These are phyloP conservation scores for Ilex asprella DNA, from an alignment of 257 asterid genomes.

Conservation along the genomic window DNA sequence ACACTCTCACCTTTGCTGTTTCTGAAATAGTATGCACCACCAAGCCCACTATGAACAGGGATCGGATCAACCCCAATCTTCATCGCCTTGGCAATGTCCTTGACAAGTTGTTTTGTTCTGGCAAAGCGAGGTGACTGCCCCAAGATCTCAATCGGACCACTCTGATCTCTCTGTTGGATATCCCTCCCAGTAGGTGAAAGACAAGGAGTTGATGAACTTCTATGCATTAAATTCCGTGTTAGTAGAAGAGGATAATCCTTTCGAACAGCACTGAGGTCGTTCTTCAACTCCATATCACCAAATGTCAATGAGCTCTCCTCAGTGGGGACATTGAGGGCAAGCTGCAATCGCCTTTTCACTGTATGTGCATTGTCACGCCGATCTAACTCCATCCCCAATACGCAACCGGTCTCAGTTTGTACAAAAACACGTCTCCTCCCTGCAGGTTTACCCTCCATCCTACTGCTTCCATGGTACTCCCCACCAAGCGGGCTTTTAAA, in stretches of 20 bases:
- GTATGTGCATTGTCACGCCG: neutral
- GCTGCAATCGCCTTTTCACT: neutral
- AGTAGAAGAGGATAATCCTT: constrained; percentile 1
- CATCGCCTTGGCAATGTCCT: constrained; percentile 1
- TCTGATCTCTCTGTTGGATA: constrained; percentile 1
- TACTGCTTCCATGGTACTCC: neutral
- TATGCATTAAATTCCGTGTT: neutral
- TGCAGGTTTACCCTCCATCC: neutral
- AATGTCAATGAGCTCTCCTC: constrained; percentile 4
- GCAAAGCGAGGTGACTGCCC: neutral
- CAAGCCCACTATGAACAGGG: neutral
- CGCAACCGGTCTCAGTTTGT: neutral
- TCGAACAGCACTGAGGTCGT: neutral
- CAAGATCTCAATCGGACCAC: neutral
- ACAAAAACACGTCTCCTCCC: constrained; percentile 3
- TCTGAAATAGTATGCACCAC: constrained; percentile 2
- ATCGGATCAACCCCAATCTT: neutral
- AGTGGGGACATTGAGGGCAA: neutral
- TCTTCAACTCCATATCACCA: constrained; percentile 1
- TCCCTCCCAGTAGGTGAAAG: constrained; percentile 1
- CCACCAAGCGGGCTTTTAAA: neutral
- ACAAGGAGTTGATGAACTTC: constrained; percentile 2
- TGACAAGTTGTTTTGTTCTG: neutral
- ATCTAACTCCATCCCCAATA: neutral
- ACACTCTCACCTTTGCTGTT: constrained; percentile 1